Base-by-base conservation (phyloP, 805 yeast genomes). In the Kazachstania psychrophila region DNA sequence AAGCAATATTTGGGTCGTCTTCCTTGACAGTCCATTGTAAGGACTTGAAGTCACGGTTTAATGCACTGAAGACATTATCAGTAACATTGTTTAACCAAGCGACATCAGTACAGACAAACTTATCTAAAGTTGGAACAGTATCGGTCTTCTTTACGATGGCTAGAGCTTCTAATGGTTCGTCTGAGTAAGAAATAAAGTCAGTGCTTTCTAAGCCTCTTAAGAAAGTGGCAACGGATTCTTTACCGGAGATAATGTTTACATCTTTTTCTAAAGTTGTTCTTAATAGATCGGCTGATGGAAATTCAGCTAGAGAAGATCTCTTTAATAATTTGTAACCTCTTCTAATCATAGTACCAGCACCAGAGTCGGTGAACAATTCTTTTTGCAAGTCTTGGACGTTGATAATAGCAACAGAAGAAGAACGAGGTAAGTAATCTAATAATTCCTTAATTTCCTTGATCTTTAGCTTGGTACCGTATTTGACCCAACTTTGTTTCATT, bases 51-150 rank as follows among this genome's bases (percentile, higher is more conserved):
- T 88, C 95, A 49, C 77, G 79, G 50, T 70, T 76, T 50, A 92
- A 71, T 12, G 94, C 77, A 37, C 70, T 73, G 74, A 94, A 92
- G 36, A 92, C 81, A 62, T 88, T 89, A 57, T 92, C 99, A 40
- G 95, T 82, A 38, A 92, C 96, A 47, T 89, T 89, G 66, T 92
- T 92, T 58, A 89, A 79, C 99, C 99, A 92, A 31, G 97, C 97
- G 37, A 81, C 73, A 58, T 82, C 79, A 16, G 94, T 74, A 17
- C 94, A 85, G 47, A 87, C 68, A 58, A 92, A 86, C 64, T 84
- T 86, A 59, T 85, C 95, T 44, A 92, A 65, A 33, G 70, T 72
- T 9, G 95, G 81, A 36, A 83, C 67, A 11, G 62, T 48, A 27
- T 69, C 69, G n/a, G 12, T 14, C 31, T 72, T 70, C 38, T 69